Evolutionary conservation across 2,329 filamentous ascomycete genomes (phyloP).

Genomic region (Zasmidium citrigriseum): DNA sequence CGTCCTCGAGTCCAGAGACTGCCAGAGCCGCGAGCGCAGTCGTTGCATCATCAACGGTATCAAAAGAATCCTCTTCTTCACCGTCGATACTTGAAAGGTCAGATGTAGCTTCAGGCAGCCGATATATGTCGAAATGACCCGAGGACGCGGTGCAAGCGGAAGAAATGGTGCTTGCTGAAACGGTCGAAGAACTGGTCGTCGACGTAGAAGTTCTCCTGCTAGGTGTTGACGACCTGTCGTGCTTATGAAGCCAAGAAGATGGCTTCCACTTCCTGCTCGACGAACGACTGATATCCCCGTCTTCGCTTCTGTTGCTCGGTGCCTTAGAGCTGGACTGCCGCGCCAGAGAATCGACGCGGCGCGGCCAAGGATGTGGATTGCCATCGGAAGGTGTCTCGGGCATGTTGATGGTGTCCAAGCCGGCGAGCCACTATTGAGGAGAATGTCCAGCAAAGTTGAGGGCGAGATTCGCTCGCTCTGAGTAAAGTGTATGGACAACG

Average conservation of each 20-base stretch:
- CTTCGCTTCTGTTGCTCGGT: not conserved
- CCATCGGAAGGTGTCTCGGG: not conserved
- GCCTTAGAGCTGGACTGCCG: not conserved
- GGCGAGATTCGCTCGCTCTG: no score
- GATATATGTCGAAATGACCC: not conserved
- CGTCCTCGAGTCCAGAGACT: not conserved
- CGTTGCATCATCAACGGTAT: not conserved
- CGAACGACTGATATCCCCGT: not conserved
- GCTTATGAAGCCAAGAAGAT: slow-evolving; percentile 1
- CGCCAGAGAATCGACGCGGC: not conserved
- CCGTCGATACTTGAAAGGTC: not conserved
- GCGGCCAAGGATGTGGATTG: slow-evolving; percentile 1
- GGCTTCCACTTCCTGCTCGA: slow-evolving; percentile 5
- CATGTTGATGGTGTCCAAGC: no score
- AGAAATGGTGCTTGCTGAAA: not conserved
- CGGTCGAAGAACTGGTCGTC: slow-evolving; percentile 1
- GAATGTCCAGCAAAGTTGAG: no score
- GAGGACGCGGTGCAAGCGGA: not conserved
- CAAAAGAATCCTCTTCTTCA: not conserved
- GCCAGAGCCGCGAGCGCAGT: not conserved
- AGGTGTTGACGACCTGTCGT: not conserved
- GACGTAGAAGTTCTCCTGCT: slow-evolving; percentile 8
- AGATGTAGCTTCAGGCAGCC: not conserved
- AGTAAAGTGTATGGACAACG: no score
- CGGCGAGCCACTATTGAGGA: no score